Conservation (phyloP, 345 rosid species). For the Murraya koenigii region DNA sequence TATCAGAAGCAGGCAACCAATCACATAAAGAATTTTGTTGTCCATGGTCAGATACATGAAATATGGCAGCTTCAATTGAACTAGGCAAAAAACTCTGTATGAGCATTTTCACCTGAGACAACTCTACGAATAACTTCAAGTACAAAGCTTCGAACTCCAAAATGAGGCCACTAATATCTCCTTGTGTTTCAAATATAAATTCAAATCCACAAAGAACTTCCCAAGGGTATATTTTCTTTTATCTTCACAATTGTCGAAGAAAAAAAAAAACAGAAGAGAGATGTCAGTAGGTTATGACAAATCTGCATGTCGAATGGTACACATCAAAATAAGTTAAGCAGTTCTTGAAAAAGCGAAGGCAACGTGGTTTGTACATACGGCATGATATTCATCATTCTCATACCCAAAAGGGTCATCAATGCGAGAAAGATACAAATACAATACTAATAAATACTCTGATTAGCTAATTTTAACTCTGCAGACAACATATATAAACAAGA, state of each 20-base stretch:
- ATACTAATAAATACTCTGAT: neutral
- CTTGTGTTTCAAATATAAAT: conserved; percentile 2
- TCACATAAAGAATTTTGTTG: conserved; percentile 31
- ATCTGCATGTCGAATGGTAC: neutral
- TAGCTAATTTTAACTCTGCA: too few species aligned
- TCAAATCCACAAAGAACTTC: conserved; percentile 2
- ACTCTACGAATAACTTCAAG: neutral
- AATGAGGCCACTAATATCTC: neutral
- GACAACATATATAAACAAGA: too few species aligned
- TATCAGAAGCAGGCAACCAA: conserved; percentile 34
- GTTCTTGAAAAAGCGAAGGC: neutral
- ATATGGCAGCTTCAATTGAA: conserved; percentile 37
- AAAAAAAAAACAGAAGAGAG: neutral
- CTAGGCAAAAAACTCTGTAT: conserved; percentile 35
- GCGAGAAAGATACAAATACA: neutral
- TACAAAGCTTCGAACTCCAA: conserved; percentile 1
- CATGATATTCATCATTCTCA: neutral
- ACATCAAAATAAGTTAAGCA: neutral
- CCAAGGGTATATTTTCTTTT: neutral
- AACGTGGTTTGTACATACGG: neutral
- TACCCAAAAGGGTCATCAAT: neutral
- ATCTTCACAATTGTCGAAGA: neutral
- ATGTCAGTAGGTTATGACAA: neutral
- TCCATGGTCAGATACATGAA: conserved; percentile 35
- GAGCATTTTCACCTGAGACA: conserved; percentile 42